Percentiles rank a stretch among this genome's conserved stretches.
phyloP scores from a whole-genome alignment of 129 eudicot species.

The Chrysanthemum lavandulifolium region DNA sequence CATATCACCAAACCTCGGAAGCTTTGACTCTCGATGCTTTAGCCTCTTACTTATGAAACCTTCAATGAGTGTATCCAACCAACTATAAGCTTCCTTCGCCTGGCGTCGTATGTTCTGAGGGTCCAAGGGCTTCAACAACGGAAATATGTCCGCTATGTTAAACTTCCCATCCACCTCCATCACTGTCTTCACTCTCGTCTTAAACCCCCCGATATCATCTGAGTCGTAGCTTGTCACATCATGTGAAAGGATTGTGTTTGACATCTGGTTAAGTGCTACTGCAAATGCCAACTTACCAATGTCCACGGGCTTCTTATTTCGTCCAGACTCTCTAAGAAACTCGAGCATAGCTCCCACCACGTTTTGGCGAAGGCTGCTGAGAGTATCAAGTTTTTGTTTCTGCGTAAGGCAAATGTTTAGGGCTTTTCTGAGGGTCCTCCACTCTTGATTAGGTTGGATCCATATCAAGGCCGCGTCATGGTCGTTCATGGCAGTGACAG shows the following conservation, averaged over 20 bases:
- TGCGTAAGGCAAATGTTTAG: background rate
- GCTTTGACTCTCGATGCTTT: background rate
- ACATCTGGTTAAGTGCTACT: background rate
- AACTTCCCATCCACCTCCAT: background rate
- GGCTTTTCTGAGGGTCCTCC: background rate
- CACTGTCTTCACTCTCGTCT: background rate
- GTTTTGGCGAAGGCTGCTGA: background rate
- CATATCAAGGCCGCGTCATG: background rate
- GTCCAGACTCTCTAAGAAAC: background rate
- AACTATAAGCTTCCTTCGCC: background rate
- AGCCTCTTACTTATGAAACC: background rate
- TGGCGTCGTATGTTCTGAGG: background rate
- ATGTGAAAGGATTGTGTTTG: background rate
- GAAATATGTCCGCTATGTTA: conserved; percentile 3
- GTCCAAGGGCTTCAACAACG: background rate
- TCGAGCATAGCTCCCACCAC: background rate
- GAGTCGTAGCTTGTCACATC: background rate
- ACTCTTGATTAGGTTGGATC: background rate
- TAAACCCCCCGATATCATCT: background rate
- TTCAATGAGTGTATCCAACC: background rate
- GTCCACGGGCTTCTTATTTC: background rate
- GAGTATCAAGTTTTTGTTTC: background rate
- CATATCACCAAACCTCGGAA: background rate
- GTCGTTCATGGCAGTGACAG: background rate
- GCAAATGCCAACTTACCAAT: background rate